These are phyloP conservation scores for Aspergillus mulundensis DNA, from an alignment of 495 filamentous ascomycete species.

Conservation along the genomic window DNA sequence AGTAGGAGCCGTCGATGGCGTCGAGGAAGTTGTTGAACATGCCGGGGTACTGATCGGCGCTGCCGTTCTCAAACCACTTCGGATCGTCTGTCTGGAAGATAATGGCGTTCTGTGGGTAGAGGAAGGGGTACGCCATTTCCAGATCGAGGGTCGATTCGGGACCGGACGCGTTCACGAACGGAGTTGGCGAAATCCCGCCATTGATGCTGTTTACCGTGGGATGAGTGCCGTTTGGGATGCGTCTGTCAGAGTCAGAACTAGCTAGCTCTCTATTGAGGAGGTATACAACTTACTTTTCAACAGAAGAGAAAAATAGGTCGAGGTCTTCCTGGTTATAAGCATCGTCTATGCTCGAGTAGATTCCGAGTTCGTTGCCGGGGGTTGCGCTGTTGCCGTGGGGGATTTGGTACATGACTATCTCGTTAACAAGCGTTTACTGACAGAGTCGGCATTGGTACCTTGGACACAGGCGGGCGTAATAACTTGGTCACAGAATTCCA, in stretches of 20 bases:
- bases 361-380: constrained; percentile 40
- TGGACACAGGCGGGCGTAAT: constrained; percentile 33
- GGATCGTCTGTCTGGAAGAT: constrained; percentile 58
- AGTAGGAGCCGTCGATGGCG: constrained; percentile 61
- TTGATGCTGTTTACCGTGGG: constrained; percentile 42
- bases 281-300: constrained; percentile 9
- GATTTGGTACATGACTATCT: constrained; percentile 40
- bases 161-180: constrained; percentile 25
- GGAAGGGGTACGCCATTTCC: constrained; percentile 46
- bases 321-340: constrained; percentile 54
- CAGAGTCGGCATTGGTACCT: background rate
- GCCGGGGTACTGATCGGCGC: constrained; percentile 8
- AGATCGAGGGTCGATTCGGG: constrained; percentile 50
- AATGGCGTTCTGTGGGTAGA: constrained; percentile 56
- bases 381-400: constrained; percentile 27
- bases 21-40: constrained; percentile 52
- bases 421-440: background rate
- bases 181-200: constrained; percentile 34
- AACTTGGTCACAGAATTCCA: constrained; percentile 33
- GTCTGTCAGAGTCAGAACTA: background rate
- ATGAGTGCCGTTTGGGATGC: constrained; percentile 33
- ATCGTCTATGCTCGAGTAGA: constrained; percentile 38
- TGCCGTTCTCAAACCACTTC: constrained; percentile 32
- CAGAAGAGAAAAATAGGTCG: constrained; percentile 52
- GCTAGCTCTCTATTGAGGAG: background rate